Evolutionary conservation across 805 yeast genomes (phyloP), one percentile per base, ranked within the genome.

Genomic region (Pichia phayaonensis): DNA sequence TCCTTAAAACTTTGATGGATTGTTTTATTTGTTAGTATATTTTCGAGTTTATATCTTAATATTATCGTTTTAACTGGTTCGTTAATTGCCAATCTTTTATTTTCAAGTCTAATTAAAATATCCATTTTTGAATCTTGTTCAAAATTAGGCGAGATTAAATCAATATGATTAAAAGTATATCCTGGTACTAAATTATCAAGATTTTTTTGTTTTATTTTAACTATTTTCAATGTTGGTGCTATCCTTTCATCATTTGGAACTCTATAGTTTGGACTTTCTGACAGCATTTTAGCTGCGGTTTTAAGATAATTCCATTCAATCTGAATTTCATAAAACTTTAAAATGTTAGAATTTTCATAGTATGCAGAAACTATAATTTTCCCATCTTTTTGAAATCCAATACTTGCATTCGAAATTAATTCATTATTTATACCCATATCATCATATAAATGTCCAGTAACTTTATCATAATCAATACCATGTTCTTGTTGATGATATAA

Each of bases 401-500:
- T 72, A 13, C 79, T 67, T 0, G 83, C 71, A 40, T 65, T 60
- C 4, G 62, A 54, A 1, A 74, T 50, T 1, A 57, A 52, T 16
- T 57, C 62, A 36, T 31, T 22, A 22, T 34, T 44, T 43, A 27
- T 56, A 13, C 42, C 40, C 8, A 43, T 62, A 11, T 71, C 74
- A 23, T 77, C 56, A 12, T 59, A 60, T 26, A 66, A 47, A 11
- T 41, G 47, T 2, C 61, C 44, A 4, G 69, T 51, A 2, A 68
- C 54, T 54, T 73, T 74, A 53, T 71, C 71, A 59, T 80, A 83
- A 52, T 81, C 86, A 21, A 80, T 72, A 44, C 79, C 76, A 56
- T 77, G 82, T 53, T 77, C 82, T 20, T 81, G 80, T 61, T 83
- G 92, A 60, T 77, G 83, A 70, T 81, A 81, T 27, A 84, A 63